Evolutionary conservation across 2,329 filamentous ascomycete genomes (phyloP).

Genomic region (Pseudocercospora musae): DNA sequence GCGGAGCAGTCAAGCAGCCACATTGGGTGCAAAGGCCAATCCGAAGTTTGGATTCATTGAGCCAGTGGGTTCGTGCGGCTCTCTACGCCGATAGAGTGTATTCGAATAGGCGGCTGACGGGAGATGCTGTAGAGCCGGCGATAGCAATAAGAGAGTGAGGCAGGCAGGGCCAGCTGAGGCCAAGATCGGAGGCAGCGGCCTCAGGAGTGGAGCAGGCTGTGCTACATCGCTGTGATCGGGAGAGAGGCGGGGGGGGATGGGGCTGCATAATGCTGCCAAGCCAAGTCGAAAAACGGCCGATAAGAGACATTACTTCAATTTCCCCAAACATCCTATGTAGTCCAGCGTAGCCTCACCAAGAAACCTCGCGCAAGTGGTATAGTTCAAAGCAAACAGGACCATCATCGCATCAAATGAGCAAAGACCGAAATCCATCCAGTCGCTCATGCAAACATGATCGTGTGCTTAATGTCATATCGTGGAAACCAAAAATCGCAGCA

Average conservation of each 20-base stretch:
- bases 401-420: background rate
- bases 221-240: no score
- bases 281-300: background rate
- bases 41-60: no score
- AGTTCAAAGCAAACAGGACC: background rate
- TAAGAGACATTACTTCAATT: background rate
- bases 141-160: no score
- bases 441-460: slow-evolving; percentile 3
- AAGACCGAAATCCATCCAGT: background rate
- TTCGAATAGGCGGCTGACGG: no score
- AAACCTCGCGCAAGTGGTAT: slow-evolving; percentile 1
- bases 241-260: no score
- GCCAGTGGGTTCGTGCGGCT: no score
- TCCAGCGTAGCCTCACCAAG: background rate
- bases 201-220: no score
- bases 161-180: no score
- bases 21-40: slow-evolving; percentile 5
- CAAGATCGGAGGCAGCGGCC: no score
- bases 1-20: slow-evolving; percentile 14
- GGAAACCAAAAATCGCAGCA: background rate
- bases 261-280: background rate
- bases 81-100: no score
- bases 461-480: background rate
- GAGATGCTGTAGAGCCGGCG: no score
- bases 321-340: background rate